Evolutionary conservation across 345 rosid genomes (phyloP).

Genomic region (Alliaria petiolata): DNA sequence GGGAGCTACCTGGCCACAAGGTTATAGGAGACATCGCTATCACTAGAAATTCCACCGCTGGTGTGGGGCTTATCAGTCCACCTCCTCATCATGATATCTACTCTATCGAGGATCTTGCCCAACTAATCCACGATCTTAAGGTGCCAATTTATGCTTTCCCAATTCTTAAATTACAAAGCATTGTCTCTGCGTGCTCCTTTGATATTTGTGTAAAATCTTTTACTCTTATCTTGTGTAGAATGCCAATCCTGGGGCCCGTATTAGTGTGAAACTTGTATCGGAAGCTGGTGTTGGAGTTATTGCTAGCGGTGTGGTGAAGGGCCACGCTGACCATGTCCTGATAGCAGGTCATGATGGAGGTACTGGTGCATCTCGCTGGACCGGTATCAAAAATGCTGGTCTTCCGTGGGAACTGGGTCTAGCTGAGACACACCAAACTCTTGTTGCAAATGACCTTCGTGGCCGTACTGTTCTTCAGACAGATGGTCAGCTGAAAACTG

Average conservation of each 20-base stretch:
- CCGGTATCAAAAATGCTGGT: conserved; percentile 98
- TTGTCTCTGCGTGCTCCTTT: neutral
- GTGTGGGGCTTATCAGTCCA: conserved; percentile 98
- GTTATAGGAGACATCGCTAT: conserved; percentile 98
- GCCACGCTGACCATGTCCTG: conserved; percentile 97
- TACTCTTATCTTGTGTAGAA: conserved; percentile 43
- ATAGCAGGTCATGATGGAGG: conserved; percentile 99
- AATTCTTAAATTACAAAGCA: neutral
- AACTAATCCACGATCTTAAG: conserved; percentile 97
- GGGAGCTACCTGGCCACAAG: conserved; percentile 99
- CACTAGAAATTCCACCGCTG: conserved; percentile 95
- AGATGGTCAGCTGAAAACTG: conserved; percentile 98
- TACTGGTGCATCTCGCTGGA: conserved; percentile 99
- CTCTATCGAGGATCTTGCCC: conserved; percentile 99
- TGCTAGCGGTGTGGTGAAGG: conserved; percentile 99
- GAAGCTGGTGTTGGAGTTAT: conserved; percentile 99
- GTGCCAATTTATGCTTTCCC: conserved; percentile 33
- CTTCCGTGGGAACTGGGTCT: conserved; percentile 99
- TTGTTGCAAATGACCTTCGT: conserved; percentile 98
- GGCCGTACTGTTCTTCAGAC: conserved; percentile 98
- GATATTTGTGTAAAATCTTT: conserved; percentile 7
- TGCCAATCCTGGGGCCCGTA: conserved; percentile 87
- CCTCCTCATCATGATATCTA: conserved; percentile 99
- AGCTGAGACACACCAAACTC: conserved; percentile 99
- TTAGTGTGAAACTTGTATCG: conserved; percentile 94